Percentiles rank a stretch among this genome's conserved stretches.
Conservation (phyloP, 176 grass and related monocot genomes). For the Thinopyrum elongatum region DNA sequence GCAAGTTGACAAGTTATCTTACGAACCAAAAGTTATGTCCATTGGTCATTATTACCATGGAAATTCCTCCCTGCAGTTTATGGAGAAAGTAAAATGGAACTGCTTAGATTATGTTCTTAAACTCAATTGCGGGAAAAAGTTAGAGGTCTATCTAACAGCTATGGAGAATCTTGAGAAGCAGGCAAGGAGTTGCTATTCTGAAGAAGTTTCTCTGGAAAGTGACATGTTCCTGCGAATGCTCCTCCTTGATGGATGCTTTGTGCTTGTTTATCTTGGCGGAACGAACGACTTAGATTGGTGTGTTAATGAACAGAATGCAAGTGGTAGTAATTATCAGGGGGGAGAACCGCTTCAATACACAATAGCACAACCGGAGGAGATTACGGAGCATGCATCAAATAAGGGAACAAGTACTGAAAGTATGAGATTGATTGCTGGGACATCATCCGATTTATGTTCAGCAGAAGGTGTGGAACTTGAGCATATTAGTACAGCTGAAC, state of each 20-base stretch:
- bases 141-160: neutral
- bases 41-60: conserved; percentile 9
- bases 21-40: neutral
- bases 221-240: neutral
- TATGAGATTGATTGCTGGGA: neutral
- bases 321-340: neutral
- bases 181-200: neutral
- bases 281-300: neutral
- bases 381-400: neutral
- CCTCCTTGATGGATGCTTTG: neutral
- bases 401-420: neutral
- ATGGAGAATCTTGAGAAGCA: neutral
- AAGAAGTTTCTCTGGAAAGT: neutral
- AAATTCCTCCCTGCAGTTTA: neutral
- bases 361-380: neutral
- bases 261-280: neutral
- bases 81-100: conserved; percentile 3
- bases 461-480: neutral
- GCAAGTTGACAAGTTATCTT: conserved; percentile 1
- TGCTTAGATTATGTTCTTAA: neutral
- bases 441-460: neutral
- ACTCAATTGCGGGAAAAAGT: neutral
- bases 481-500: neutral
- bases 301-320: neutral
- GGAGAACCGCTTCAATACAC: neutral